Evolutionary conservation across 208 protist species (phyloP).

Genomic region (Acanthamoeba culbertsoni): DNA sequence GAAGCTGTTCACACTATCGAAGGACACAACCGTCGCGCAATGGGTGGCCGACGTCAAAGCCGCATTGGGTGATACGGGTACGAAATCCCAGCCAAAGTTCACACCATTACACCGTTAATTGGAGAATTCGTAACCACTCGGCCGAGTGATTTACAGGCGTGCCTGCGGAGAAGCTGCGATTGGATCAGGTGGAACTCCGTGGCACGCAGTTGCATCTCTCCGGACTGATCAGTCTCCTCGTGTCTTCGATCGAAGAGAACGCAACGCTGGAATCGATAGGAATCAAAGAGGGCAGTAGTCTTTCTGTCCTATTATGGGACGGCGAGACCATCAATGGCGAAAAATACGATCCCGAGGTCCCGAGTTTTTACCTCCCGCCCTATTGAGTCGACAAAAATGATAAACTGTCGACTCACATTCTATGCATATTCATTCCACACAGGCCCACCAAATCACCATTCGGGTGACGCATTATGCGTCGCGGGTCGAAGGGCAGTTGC

Average conservation of each 20-base stretch:
- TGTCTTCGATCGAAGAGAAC: neutral
- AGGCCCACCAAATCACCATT: neutral
- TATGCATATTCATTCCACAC: neutral
- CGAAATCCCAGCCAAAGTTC: neutral
- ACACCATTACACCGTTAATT: too few relatives aligned
- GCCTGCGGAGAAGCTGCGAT: neutral
- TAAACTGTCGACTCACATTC: neutral
- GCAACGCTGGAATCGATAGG: neutral
- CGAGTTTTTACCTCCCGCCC: neutral
- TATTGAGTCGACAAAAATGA: neutral
- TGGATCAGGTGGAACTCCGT: conserved; percentile 7
- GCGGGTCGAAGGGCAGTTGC: neutral
- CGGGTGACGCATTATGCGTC: neutral
- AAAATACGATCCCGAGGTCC: neutral
- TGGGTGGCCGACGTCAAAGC: neutral
- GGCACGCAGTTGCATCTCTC: neutral
- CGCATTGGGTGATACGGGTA: neutral
- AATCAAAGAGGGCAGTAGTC: neutral
- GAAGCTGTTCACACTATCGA: neutral
- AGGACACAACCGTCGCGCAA: neutral
- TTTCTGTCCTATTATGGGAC: neutral
- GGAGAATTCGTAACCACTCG: too few relatives aligned
- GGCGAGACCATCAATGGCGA: conserved; percentile 11
- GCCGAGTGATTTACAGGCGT: too few relatives aligned
- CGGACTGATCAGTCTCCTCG: neutral